Percentiles rank a stretch among this genome's conserved stretches.
phyloP scores from a whole-genome alignment of 2,329 filamentous ascomycete species.

The Phaeophleospora eucalypticola region DNA sequence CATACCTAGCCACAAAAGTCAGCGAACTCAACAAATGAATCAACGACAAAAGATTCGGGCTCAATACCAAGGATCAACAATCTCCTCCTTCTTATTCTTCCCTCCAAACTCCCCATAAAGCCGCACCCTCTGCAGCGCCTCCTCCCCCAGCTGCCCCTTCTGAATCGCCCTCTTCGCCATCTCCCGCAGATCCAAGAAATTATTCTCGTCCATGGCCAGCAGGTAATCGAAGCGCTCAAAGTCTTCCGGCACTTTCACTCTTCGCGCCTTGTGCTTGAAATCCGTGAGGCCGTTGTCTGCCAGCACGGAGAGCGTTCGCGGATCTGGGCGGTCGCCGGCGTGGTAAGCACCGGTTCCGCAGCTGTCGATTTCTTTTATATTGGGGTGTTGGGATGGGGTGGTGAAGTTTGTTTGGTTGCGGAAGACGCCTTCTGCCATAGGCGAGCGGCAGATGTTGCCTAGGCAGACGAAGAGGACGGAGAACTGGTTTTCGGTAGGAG shows the following conservation, averaged over 20 bases:
- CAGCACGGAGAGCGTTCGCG: slow-evolving; percentile 77
- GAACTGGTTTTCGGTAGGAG: too few species aligned
- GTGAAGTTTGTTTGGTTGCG: slow-evolving; percentile 59
- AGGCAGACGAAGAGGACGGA: slow-evolving; percentile 93
- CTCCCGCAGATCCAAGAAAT: slow-evolving; percentile 66
- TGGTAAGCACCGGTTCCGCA: slow-evolving; percentile 92
- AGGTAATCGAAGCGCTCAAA: slow-evolving; percentile 88
- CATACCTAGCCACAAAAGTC: too few species aligned
- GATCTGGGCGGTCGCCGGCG: slow-evolving; percentile 69
- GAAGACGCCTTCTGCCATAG: slow-evolving; percentile 96
- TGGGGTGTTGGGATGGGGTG: slow-evolving; percentile 43
- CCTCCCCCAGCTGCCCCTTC: slow-evolving; percentile 31
- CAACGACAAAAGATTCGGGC: too few species aligned
- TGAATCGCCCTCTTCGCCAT: slow-evolving; percentile 52
- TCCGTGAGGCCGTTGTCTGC: slow-evolving; percentile 62
- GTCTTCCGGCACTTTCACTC: slow-evolving; percentile 64
- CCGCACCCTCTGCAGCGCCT: slow-evolving; percentile 38
- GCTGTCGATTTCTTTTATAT: slow-evolving; percentile 71
- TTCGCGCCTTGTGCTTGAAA: slow-evolving; percentile 73
- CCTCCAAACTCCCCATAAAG: slow-evolving; percentile 81
- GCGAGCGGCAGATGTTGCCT: slow-evolving; percentile 88
- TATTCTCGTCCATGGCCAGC: slow-evolving; percentile 87
- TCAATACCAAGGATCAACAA: slow-evolving; percentile 79
- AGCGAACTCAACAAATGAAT: too few species aligned
- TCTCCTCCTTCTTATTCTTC: slow-evolving; percentile 58